Evolutionary conservation across 169 alveolate genomes (phyloP), one percentile per base, ranked within the genome.

Genomic region (Plasmodium chabaudi): DNA sequence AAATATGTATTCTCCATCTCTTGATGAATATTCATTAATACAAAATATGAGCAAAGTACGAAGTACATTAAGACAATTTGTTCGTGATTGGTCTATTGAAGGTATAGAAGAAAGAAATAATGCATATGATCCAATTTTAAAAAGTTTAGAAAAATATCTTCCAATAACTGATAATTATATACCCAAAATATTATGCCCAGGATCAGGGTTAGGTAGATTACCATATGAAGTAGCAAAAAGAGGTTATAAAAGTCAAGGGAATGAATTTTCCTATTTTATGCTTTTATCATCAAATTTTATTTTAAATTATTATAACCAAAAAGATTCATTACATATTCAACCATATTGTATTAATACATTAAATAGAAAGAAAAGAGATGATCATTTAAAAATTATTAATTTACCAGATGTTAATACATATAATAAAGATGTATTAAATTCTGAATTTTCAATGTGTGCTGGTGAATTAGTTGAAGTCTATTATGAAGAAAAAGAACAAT

Each of bases 201-300:
- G 99, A 2, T 96, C 98, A 51, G 99, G 99, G 2, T 86, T 98
- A 67, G 99, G 99, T 12, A 94, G 99, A 74, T 89, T 98, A 70
- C 98, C 99, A 23, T 98, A 95, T 79, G 99, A 98, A 88, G 97
- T 98, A 2, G 98, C 99, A 63, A 86, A 94, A 69, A 88, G 93
- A 25, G 99, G 99, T 2, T 98, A 97, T 88, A 94, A 97, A 65
- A 96, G 99, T n/a, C 99, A 98, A 92, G 99, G 99, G 34, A 98
- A 98, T 92, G 99, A 98, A 91, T 96, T 98, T 75, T 96, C 99
- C 15, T 97, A 96, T 93, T 98, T 97, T 89, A 98, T 98, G 99
- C 95, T 98, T 5, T 82, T 98, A 21, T 94, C 96, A 2, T 94
- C 97, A 9, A 90, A 95, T 56, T 96, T 96, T 74, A 91, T 95